phyloP scores from a whole-genome alignment of 768 basidiomycete genomes.

The Naematelia encephala region DNA sequence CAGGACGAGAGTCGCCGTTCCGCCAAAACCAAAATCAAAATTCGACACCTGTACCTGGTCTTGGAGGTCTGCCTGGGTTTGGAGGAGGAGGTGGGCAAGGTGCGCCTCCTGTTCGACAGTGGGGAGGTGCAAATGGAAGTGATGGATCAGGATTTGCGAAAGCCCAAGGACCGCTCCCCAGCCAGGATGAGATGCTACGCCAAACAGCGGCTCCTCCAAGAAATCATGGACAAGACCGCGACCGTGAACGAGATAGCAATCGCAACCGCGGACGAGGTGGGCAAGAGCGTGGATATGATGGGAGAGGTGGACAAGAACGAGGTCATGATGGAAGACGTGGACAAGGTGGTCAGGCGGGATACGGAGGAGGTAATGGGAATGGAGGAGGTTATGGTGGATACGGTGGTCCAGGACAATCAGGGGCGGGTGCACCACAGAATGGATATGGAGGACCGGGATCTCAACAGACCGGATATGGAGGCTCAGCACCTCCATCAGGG shows the following conservation, averaged over 20 bases:
- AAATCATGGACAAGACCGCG: not conserved
- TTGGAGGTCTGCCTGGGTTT: slow-evolving; percentile 35
- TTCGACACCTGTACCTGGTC: not conserved
- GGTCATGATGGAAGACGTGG: slow-evolving; percentile 33
- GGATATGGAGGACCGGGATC: slow-evolving; percentile 12
- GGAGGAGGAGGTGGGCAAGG: slow-evolving; percentile 12
- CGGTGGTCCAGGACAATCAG: slow-evolving; percentile 9
- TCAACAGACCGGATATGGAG: slow-evolving; percentile 8
- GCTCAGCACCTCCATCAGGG: not conserved
- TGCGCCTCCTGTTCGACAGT: slow-evolving; percentile 1
- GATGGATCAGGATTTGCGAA: slow-evolving; percentile 8
- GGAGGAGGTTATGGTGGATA: slow-evolving; percentile 4
- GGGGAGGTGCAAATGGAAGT: slow-evolving; percentile 8
- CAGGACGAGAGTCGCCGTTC: not conserved
- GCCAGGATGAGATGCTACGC: slow-evolving; percentile 58
- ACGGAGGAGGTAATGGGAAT: slow-evolving; percentile 4
- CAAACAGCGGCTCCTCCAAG: slow-evolving; percentile 22
- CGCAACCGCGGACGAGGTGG: not conserved
- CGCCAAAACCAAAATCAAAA: not conserved
- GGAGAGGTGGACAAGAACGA: not conserved
- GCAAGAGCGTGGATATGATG: slow-evolving; percentile 7
- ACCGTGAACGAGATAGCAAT: not conserved
- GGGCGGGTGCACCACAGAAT: not conserved
- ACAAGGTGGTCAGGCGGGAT: slow-evolving; percentile 45
- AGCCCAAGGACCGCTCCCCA: slow-evolving; percentile 53